Base-by-base conservation (phyloP, 306 rosid species). In the Vigna nakashimae region DNA sequence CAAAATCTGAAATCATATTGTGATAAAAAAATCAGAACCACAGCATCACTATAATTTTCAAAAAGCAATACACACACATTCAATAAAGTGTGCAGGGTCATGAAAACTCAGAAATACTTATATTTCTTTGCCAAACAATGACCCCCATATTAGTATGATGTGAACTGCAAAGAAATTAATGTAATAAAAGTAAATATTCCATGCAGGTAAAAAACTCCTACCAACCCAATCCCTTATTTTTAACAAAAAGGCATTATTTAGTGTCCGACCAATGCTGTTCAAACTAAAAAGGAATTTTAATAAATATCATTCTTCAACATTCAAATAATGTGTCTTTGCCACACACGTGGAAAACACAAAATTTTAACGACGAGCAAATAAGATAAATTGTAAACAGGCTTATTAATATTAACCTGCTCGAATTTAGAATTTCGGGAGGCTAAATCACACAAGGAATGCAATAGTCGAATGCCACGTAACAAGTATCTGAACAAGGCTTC, bases 391-490 rank as follows among this genome's bases (percentile, higher is more conserved):
- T 69, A 34, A 30, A 71, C 22, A 11, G 56, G 53, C 14, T 60
- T 49, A 24, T 69, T 32, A 75, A 68, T 76, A 71, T 32, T 77
- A 78, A 94, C 98, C 98, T 94, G 97, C 76, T 92, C 97, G 13
- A 94, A 85, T 83, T 88, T 92, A 71, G 97, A 69, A 86, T 88
- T 86, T 55, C 95, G 91, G 82, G 91, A 86, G 40, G 98, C 92
- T 85, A 94, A 88, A 78, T 94, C 98, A 77, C 92, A 94, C 79
- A 90, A 84, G 85, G 98, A 86, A 79, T 94, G 92, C 89, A 94
- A 86, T 52, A 94, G 92, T 59, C 97, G 92, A 71, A 89, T 79
- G 32, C 97, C 97, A 81, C 90, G 75, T 73, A 89, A 74, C 79
- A 92, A 82, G 87, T 92, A 89, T 80, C 76, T 92, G 79, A 83